phyloP scores from a whole-genome alignment of 2,329 filamentous ascomycete genomes.

The Botrytis fabae region DNA sequence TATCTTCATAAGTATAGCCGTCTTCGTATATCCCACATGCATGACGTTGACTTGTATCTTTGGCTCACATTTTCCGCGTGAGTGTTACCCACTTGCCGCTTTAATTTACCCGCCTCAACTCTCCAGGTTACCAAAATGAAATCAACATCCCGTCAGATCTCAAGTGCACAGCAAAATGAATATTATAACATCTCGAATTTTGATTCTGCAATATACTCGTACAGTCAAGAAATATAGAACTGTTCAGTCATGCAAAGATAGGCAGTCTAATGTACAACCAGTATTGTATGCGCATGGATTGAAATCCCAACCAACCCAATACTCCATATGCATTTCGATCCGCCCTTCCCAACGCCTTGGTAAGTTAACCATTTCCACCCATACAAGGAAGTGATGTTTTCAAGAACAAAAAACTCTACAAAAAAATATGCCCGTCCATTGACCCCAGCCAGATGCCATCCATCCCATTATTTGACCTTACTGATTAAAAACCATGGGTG shows the following conservation, averaged over 20 bases:
- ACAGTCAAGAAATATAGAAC: background rate
- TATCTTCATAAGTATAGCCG: background rate
- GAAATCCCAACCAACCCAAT: background rate
- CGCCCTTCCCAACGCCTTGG: constrained; percentile 10
- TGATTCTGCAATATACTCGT: background rate
- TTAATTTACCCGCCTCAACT: background rate
- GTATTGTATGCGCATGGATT: constrained; percentile 9
- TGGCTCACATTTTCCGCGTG: background rate
- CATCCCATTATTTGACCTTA: constrained; percentile 20
- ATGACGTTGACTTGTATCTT: background rate
- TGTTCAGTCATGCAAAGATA: constrained; percentile 12
- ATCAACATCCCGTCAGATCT: background rate
- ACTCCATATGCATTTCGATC: constrained; percentile 18
- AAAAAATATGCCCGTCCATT: background rate
- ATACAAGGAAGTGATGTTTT: constrained; percentile 6
- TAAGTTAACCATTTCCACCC: constrained; percentile 10
- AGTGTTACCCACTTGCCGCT: background rate
- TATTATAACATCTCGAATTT: background rate
- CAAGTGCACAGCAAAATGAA: background rate
- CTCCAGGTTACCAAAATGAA: background rate
- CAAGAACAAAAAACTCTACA: constrained; percentile 18
- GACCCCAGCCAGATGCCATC: background rate
- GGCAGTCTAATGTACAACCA: constrained; percentile 25
- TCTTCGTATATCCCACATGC: background rate
- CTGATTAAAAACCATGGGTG: constrained; percentile 42